Conservation (phyloP, 495 filamentous ascomycete genomes). For the Penicillium parvum region DNA sequence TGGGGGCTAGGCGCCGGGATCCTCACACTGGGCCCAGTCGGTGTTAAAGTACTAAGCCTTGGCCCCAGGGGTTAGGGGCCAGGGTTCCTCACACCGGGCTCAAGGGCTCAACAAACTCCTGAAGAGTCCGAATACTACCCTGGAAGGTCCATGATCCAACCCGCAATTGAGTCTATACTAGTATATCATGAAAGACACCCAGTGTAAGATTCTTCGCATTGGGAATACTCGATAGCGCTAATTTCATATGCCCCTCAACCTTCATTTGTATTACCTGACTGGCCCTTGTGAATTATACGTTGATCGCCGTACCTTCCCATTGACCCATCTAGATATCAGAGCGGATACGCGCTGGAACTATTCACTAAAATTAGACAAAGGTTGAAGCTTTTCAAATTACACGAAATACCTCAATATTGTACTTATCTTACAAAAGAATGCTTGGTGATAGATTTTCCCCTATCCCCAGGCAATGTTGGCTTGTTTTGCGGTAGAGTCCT, state of each 20-base stretch:
- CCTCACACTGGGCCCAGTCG: too few species aligned
- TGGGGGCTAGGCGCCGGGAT: too few species aligned
- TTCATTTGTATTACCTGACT: background rate
- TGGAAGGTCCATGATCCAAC: background rate
- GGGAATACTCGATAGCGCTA: background rate
- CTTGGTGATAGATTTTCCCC: background rate
- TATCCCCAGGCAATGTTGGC: slow-evolving; percentile 1
- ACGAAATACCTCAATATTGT: slow-evolving; percentile 1
- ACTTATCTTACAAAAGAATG: slow-evolving; percentile 1
- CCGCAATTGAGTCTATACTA: slow-evolving; percentile 1
- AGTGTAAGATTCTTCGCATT: background rate
- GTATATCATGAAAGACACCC: background rate
- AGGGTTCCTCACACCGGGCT: background rate
- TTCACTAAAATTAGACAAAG: too few species aligned
- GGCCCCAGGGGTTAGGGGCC: background rate
- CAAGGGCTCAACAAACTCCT: background rate
- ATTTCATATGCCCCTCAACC: slow-evolving; percentile 1
- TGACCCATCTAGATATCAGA: background rate
- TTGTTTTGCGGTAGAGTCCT: slow-evolving; percentile 1
- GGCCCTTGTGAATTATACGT: background rate
- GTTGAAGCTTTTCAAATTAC: background rate
- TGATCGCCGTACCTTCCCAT: background rate
- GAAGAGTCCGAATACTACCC: background rate
- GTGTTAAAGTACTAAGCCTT: slow-evolving; percentile 21
- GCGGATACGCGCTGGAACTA: slow-evolving; percentile 1